Percentiles rank a stretch among this genome's conserved stretches.
Conservation (phyloP, 2,329 filamentous ascomycete genomes). For the Pseudopithomyces chartarum region DNA sequence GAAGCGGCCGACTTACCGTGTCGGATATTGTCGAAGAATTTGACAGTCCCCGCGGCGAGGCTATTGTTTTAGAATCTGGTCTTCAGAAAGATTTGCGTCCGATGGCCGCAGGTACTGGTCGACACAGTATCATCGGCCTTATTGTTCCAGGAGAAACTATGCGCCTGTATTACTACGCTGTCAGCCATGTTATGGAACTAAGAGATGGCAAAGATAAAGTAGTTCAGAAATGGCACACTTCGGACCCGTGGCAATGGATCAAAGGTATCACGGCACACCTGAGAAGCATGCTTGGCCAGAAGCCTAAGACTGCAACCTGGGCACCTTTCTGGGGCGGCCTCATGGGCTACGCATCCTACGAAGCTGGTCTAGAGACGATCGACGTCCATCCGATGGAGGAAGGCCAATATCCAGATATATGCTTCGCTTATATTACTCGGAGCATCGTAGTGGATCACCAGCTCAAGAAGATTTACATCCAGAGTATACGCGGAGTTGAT, state of each 20-base stretch:
- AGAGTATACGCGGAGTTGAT: slow-evolving; percentile 61
- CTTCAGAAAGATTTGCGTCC: slow-evolving; percentile 46
- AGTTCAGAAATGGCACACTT: slow-evolving; percentile 29
- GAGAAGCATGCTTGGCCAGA: slow-evolving; percentile 25
- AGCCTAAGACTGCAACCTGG: slow-evolving; percentile 33
- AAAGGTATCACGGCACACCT: slow-evolving; percentile 45
- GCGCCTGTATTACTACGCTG: slow-evolving; percentile 42
- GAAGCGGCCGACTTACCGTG: slow-evolving; percentile 42
- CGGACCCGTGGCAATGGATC: slow-evolving; percentile 48
- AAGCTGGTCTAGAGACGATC: slow-evolving; percentile 72
- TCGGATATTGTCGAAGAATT: slow-evolving; percentile 45
- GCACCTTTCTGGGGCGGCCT: slow-evolving; percentile 80
- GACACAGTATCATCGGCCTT: slow-evolving; percentile 76
- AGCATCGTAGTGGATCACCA: slow-evolving; percentile 79
- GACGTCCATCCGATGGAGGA: slow-evolving; percentile 52
- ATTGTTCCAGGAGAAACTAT: slow-evolving; percentile 59
- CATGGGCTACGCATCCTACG: slow-evolving; percentile 84
- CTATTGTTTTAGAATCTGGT: slow-evolving; percentile 55
- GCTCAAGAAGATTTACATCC: slow-evolving; percentile 65
- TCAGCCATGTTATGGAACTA: slow-evolving; percentile 31
- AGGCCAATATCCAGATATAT: slow-evolving; percentile 65
- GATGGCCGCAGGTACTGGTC: slow-evolving; percentile 57
- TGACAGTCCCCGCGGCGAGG: slow-evolving; percentile 39
- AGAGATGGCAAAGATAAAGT: slow-evolving; percentile 34
- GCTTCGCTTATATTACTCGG: slow-evolving; percentile 75